Percentiles rank a stretch among this genome's conserved stretches.
phyloP scores from a whole-genome alignment of 2,329 filamentous ascomycete species.

The Fusarium nygamai region DNA sequence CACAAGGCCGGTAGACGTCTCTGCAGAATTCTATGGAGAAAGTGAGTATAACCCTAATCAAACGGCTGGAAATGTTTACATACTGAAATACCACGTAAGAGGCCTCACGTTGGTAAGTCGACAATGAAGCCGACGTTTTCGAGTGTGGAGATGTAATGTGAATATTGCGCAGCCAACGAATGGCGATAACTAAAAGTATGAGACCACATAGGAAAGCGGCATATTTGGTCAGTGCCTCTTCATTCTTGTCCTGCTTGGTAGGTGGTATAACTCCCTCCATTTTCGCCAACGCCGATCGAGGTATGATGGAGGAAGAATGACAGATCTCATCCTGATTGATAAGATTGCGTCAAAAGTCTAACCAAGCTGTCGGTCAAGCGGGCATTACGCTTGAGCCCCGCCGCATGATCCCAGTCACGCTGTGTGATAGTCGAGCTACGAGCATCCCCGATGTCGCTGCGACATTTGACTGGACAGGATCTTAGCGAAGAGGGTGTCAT shows the following conservation, averaged over 20 bases:
- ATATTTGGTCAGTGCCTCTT: not conserved
- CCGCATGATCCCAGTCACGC: not conserved
- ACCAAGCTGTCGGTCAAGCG: not conserved
- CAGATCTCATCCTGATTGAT: not conserved
- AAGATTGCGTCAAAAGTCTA: not conserved
- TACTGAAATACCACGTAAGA: not conserved
- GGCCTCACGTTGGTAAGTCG: not conserved
- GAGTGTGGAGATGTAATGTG: not conserved
- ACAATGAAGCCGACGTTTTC: not conserved
- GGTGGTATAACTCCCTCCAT: not conserved
- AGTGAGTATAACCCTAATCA: accelerated
- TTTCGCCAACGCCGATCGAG: not conserved
- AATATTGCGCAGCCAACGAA: not conserved
- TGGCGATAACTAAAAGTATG: not conserved
- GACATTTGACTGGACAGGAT: not conserved
- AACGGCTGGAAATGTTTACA: accelerated
- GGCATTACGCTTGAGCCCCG: not conserved
- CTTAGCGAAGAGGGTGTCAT: not conserved
- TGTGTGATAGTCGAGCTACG: not conserved
- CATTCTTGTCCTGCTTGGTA: not conserved
- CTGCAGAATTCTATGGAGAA: accelerated
- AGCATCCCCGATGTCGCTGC: not conserved
- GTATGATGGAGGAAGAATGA: not conserved
- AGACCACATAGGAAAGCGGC: not conserved
- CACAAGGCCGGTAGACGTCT: not conserved